Conservation (phyloP, 192 early-diverging fungal genomes). For the Rhizophlyctis rosea region DNA sequence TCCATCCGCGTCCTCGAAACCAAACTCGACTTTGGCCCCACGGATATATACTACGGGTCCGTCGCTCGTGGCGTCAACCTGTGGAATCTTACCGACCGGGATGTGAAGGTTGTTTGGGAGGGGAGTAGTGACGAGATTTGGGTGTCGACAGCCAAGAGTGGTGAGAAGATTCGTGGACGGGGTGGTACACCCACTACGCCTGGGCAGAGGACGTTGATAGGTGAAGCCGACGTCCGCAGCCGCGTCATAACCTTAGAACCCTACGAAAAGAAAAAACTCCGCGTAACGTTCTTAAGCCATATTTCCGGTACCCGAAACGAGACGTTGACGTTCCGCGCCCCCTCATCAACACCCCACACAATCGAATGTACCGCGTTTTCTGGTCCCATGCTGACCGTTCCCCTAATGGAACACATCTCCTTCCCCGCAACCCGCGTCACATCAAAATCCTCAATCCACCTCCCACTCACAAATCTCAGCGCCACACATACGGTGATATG, state of each 20-base stretch:
- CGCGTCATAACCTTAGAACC: conserved; percentile 42
- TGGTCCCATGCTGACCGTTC: conserved; percentile 41
- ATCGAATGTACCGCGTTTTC: conserved; percentile 38
- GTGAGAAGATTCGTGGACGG: no score
- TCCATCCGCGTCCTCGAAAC: conserved; percentile 37
- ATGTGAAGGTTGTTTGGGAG: conserved; percentile 26
- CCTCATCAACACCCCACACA: conserved; percentile 20
- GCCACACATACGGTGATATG: conserved; percentile 18
- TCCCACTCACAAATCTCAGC: conserved; percentile 48
- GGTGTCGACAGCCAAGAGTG: no score
- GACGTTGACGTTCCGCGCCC: conserved; percentile 33
- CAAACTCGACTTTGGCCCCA: conserved; percentile 54
- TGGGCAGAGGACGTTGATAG: no score
- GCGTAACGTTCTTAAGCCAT: conserved; percentile 35
- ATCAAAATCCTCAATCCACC: conserved; percentile 11
- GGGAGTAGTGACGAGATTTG: conserved; percentile 41
- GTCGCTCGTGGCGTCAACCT: conserved; percentile 30
- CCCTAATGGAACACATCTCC: conserved; percentile 44
- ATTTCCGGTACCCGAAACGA: conserved; percentile 46
- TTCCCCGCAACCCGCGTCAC: conserved; percentile 31
- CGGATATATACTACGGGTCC: conserved; percentile 47
- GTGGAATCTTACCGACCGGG: conserved; percentile 35
- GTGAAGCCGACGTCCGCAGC: no score
- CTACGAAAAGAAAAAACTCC: conserved; percentile 29
- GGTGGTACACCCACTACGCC: no score